Percentiles rank a stretch among this genome's conserved stretches.
Conservation (phyloP, 78 protist species). For the Abeoforma whisleri region DNA sequence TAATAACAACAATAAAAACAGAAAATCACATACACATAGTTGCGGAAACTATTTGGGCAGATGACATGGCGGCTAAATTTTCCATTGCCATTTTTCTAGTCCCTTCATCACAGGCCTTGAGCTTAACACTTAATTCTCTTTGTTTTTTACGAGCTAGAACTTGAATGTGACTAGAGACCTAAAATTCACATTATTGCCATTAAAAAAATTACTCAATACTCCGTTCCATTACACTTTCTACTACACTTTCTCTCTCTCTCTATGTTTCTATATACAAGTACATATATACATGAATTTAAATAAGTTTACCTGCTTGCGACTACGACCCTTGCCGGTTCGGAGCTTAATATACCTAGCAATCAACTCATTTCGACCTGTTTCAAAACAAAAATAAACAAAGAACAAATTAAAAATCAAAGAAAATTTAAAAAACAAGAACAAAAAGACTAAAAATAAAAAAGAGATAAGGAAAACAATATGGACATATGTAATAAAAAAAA, state of each 20-base stretch:
- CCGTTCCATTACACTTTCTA: too few relatives aligned
- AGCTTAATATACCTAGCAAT: slow-evolving; percentile 37
- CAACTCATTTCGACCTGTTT: slow-evolving; percentile 45
- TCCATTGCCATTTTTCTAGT: not conserved
- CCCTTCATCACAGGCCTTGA: not conserved
- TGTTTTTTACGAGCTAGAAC: slow-evolving; percentile 40
- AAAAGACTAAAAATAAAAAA: too few relatives aligned
- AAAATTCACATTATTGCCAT: too few relatives aligned
- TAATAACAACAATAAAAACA: too few relatives aligned
- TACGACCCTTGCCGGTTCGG: slow-evolving; percentile 41
- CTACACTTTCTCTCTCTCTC: too few relatives aligned
- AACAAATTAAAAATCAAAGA: too few relatives aligned
- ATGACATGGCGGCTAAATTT: slow-evolving; percentile 25
- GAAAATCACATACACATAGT: slow-evolving; percentile 20
- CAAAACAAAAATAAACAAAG: not conserved
- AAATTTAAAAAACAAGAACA: too few relatives aligned
- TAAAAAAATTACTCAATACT: too few relatives aligned
- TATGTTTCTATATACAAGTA: too few relatives aligned
- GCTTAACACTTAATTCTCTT: not conserved
- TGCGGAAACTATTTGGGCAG: slow-evolving; percentile 27
- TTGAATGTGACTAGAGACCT: slow-evolving; percentile 56
- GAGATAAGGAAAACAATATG: too few relatives aligned
- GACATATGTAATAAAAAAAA: too few relatives aligned
- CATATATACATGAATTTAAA: too few relatives aligned
- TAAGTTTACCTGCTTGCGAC: slow-evolving; percentile 51